These are phyloP conservation scores for Ligustrum vulgare DNA, from an alignment of 257 asterid species.

Conservation along the genomic window DNA sequence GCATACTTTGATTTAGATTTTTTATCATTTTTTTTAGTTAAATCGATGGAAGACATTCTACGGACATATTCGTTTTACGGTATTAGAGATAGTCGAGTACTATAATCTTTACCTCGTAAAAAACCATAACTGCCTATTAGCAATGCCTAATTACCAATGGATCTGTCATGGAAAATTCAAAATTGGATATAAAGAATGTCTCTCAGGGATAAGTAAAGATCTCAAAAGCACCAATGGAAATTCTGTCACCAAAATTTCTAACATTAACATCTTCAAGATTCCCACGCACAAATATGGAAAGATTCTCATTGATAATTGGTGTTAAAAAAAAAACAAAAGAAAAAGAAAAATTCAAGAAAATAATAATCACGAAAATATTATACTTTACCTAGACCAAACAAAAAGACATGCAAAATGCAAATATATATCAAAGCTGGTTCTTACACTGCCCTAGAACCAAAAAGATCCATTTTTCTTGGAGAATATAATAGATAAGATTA, in stretches of 20 bases:
- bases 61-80: no score
- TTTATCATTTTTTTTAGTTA: no score
- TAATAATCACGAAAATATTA: background rate
- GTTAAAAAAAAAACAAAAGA: background rate
- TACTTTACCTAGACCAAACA: slow-evolving; percentile 12
- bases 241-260: slow-evolving; percentile 32
- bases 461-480: background rate
- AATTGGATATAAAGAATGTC: background rate
- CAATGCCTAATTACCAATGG: background rate
- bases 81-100: no score
- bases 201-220: slow-evolving; percentile 15
- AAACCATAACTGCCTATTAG: no score
- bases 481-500: background rate
- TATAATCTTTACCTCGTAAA: no score
- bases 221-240: slow-evolving; percentile 38
- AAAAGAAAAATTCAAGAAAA: background rate
- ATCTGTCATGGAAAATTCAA: background rate
- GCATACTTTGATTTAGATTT: no score
- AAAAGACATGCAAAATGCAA: background rate
- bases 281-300: slow-evolving; percentile 23
- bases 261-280: slow-evolving; percentile 28
- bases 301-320: background rate
- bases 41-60: no score
- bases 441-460: background rate
- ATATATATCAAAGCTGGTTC: background rate